Percentiles rank a stretch among this genome's conserved stretches.
Evolutionary conservation across 768 basidiomycete genomes (phyloP).

Genomic region (Piloderma croceum): DNA sequence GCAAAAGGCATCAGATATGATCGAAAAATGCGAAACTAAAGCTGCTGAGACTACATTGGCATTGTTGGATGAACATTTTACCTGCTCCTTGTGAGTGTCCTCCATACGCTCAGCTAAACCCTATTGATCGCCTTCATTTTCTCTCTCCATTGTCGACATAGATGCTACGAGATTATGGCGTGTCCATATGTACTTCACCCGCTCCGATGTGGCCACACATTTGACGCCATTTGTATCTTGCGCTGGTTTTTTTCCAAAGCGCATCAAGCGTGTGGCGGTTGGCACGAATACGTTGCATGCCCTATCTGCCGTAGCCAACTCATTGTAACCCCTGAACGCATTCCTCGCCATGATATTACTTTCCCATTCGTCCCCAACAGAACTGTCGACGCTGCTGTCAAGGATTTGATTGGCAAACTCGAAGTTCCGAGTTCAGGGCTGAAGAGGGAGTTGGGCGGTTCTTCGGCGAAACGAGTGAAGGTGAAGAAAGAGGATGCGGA

Average conservation of each 20-base stretch:
- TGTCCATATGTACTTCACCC: conserved; percentile 53
- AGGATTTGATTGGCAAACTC: conserved; percentile 48
- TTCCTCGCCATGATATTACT: conserved; percentile 43
- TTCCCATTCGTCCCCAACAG: conserved; percentile 66
- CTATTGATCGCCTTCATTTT: conserved; percentile 4
- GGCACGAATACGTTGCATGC: conserved; percentile 65
- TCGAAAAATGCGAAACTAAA: conserved; percentile 37
- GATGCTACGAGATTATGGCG: conserved; percentile 63
- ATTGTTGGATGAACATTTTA: conserved; percentile 57
- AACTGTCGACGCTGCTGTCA: conserved; percentile 45
- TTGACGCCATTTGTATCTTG: conserved; percentile 60
- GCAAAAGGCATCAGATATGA: conserved; percentile 32
- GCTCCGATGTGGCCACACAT: conserved; percentile 59
- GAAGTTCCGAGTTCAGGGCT: too few relatives aligned
- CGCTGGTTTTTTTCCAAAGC: conserved; percentile 67
- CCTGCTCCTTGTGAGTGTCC: conserved; percentile 61
- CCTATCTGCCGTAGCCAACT: conserved; percentile 58
- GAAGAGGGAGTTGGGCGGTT: too few relatives aligned
- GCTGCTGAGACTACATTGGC: conserved; percentile 41
- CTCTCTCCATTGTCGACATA: conserved; percentile 20
- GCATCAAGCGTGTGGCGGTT: conserved; percentile 55
- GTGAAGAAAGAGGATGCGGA: conserved; percentile 41
- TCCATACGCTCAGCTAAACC: conserved; percentile 2
- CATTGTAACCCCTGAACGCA: conserved; percentile 44
- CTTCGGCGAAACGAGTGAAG: conserved; percentile 29